phyloP scores from a whole-genome alignment of 1,284 basidiomycete species.

The Fistulina hepatica region DNA sequence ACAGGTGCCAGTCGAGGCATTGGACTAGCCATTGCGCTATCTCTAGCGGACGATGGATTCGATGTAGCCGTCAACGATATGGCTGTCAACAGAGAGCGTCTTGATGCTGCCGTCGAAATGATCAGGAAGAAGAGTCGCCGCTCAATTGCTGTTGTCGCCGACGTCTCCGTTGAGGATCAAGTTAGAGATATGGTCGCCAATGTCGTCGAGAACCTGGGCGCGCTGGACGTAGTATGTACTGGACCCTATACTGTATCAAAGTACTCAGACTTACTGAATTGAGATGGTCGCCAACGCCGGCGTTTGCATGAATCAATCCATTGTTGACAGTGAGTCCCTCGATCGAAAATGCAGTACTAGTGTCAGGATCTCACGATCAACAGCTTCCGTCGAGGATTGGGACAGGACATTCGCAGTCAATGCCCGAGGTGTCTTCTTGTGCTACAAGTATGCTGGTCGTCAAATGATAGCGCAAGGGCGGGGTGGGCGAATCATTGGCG shows the following conservation, averaged over 20 bases:
- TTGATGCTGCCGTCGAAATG: slow-evolving; percentile 22
- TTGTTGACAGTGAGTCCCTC: slow-evolving; percentile 14
- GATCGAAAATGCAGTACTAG: background rate
- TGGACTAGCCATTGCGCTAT: slow-evolving; percentile 30
- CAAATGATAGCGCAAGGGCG: slow-evolving; percentile 31
- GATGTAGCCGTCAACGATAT: slow-evolving; percentile 31
- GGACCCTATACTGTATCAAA: background rate
- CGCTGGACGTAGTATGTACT: slow-evolving; percentile 21
- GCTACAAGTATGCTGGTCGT: slow-evolving; percentile 28
- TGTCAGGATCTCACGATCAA: background rate
- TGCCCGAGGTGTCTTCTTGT: slow-evolving; percentile 25
- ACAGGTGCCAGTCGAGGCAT: slow-evolving; percentile 32
- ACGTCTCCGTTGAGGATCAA: slow-evolving; percentile 28
- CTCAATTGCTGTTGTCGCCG: slow-evolving; percentile 20
- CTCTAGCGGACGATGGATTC: slow-evolving; percentile 32
- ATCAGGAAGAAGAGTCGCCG: slow-evolving; percentile 23
- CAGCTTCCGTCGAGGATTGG: slow-evolving; percentile 18
- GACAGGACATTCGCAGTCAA: slow-evolving; percentile 25
- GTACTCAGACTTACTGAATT: background rate
- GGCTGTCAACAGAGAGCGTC: slow-evolving; percentile 16
- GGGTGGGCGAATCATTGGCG: slow-evolving; percentile 30
- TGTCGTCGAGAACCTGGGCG: slow-evolving; percentile 22
- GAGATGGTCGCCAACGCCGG: slow-evolving; percentile 28
- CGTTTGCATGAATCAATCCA: slow-evolving; percentile 8
- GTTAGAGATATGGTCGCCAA: slow-evolving; percentile 27